These are phyloP conservation scores for Blastobotrys muscicola DNA, from an alignment of 805 yeast genomes.

Conservation along the genomic window DNA sequence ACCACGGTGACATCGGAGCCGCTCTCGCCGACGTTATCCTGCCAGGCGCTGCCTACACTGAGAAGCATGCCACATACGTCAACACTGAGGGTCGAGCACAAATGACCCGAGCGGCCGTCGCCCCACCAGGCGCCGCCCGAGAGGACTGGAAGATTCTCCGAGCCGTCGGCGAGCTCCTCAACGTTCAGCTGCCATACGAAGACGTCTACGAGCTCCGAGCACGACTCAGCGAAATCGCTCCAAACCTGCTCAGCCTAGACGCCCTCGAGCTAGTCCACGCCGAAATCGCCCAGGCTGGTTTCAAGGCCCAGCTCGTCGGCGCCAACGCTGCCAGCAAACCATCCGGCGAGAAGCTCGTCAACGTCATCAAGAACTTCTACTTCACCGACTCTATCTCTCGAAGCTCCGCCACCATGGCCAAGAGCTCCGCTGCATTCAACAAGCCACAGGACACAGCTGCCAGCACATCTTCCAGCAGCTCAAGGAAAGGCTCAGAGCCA, in stretches of 20 bases:
- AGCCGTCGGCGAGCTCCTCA: constrained; percentile 72
- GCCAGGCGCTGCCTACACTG: constrained; percentile 86
- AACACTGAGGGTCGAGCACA: constrained; percentile 89
- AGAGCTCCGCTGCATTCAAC: constrained; percentile 49
- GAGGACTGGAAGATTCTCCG: constrained; percentile 86
- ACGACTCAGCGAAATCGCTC: constrained; percentile 69
- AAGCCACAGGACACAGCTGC: constrained; percentile 1
- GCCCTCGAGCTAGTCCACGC: constrained; percentile 57
- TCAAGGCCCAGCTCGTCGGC: constrained; percentile 34
- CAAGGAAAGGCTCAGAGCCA: too few species aligned
- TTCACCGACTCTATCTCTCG: constrained; percentile 83
- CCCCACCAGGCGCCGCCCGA: constrained; percentile 81
- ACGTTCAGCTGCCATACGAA: constrained; percentile 65
- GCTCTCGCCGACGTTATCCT: constrained; percentile 78
- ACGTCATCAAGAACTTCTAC: constrained; percentile 75
- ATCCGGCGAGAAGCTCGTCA: constrained; percentile 43
- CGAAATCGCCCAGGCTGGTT: constrained; percentile 48
- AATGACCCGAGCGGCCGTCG: constrained; percentile 75
- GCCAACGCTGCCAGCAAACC: constrained; percentile 31
- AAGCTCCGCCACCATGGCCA: constrained; percentile 85
- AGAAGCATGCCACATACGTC: constrained; percentile 73
- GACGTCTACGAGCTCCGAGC: constrained; percentile 56
- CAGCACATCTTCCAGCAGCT: too few species aligned
- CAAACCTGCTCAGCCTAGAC: constrained; percentile 69
- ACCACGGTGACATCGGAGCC: constrained; percentile 87